Percentiles rank a stretch among this genome's conserved stretches.
These are phyloP conservation scores for Candida freyschussii DNA, from an alignment of 1,139 yeast species.

Conservation along the genomic window DNA sequence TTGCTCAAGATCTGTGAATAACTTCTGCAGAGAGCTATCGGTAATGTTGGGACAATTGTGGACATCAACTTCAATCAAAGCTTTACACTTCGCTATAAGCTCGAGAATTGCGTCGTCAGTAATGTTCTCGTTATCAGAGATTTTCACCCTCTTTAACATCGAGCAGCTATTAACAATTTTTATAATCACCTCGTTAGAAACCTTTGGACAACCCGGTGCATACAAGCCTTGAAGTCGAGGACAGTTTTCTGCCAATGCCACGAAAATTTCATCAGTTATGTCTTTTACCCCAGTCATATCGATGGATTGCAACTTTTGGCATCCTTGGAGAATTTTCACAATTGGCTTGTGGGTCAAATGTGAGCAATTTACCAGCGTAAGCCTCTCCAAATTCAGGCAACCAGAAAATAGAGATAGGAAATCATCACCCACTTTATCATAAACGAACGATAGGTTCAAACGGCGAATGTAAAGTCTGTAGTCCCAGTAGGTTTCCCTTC, in stretches of 20 bases:
- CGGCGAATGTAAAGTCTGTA: constrained; percentile 75
- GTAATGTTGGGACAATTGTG: constrained; percentile 77
- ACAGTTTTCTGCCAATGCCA: constrained; percentile 68
- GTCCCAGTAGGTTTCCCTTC: constrained; percentile 55
- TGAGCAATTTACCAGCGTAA: constrained; percentile 79
- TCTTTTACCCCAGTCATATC: constrained; percentile 85
- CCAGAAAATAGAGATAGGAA: constrained; percentile 51
- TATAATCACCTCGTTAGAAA: constrained; percentile 63
- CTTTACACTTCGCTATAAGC: constrained; percentile 66
- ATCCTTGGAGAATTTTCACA: constrained; percentile 54
- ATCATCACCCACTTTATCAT: constrained; percentile 61
- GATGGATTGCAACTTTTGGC: constrained; percentile 73
- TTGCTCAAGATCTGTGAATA: constrained; percentile 63
- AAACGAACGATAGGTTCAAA: constrained; percentile 72
- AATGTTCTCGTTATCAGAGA: constrained; percentile 66
- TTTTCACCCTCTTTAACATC: constrained; percentile 74
- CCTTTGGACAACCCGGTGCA: constrained; percentile 75
- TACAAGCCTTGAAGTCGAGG: constrained; percentile 82
- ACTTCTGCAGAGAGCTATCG: constrained; percentile 52
- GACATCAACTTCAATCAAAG: constrained; percentile 84
- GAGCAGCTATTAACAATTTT: constrained; percentile 60
- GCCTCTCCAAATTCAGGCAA: constrained; percentile 75
- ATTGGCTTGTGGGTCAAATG: constrained; percentile 60
- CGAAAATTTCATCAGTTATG: constrained; percentile 61
- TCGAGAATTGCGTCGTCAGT: constrained; percentile 63